Conservation (phyloP, 2,329 filamentous ascomycete genomes). For the Paramyrothecium roridum region DNA sequence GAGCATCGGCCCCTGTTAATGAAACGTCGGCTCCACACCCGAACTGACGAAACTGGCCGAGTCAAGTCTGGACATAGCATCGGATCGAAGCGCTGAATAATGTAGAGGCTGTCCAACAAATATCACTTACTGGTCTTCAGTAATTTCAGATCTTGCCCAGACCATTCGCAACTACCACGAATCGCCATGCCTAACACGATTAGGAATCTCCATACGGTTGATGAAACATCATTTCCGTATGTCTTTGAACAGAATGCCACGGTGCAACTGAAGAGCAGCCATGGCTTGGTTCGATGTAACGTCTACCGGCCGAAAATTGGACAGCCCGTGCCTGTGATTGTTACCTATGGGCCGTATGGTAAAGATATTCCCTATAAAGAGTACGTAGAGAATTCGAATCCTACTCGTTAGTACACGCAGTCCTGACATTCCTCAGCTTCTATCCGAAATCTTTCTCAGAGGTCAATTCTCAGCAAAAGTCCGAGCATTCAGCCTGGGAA, state of each 20-base stretch:
- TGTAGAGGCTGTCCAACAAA: no score
- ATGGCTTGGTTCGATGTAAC: slow-evolving; percentile 31
- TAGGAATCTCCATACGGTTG: slow-evolving; percentile 22
- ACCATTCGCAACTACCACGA: no score
- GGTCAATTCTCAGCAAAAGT: slow-evolving; percentile 51
- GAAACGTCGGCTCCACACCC: not conserved
- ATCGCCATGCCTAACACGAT: slow-evolving; percentile 23
- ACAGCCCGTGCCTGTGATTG: slow-evolving; percentile 51
- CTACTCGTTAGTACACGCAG: no score
- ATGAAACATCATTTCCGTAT: slow-evolving; percentile 32
- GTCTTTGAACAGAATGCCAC: slow-evolving; percentile 35
- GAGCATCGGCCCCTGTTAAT: slow-evolving; percentile 5
- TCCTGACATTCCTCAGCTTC: slow-evolving; percentile 23
- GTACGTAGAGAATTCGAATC: no score
- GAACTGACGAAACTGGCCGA: no score
- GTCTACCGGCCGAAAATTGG: slow-evolving; percentile 30
- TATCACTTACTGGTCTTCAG: no score
- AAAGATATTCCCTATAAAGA: slow-evolving; percentile 66
- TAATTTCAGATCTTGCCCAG: no score
- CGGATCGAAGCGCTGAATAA: no score
- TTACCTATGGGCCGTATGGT: slow-evolving; percentile 72
- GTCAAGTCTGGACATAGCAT: no score
- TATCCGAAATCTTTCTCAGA: slow-evolving; percentile 38
- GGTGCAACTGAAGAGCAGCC: slow-evolving; percentile 23
- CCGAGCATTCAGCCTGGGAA: slow-evolving; percentile 55